Base-by-base conservation (phyloP, 1,139 yeast species). In the Casaregolazyma suthepensis region DNA sequence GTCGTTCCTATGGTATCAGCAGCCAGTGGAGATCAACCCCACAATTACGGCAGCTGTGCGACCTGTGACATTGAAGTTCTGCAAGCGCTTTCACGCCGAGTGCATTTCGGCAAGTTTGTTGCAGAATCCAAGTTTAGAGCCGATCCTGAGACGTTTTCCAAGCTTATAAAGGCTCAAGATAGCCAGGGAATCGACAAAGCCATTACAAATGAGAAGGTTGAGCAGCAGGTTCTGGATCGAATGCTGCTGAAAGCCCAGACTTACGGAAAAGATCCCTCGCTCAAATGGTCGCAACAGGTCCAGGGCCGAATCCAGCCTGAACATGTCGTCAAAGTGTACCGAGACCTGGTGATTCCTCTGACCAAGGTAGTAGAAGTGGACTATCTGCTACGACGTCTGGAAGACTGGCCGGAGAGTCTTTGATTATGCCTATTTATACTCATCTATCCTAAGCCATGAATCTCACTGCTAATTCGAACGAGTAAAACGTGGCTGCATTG, bases 341-440 rank as follows among this genome's bases (percentile, higher is more conserved):
- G 85, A 69, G 89, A 89, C 52, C 85, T 84, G 74, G 87, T 93
- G 46, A 93, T 93, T 62, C 98, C 98, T 9, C 75, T 93, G 67
- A 93, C 99, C 5, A 93, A 91, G 71, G 87, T 86, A 67, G 98
- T 93, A 15, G 99, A 93, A 71, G 87, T 93, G 15, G 96, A 91
- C 57, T 93, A 93, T 66, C 75, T 93, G 55, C 73, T 93, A 65
- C 78, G 95, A 66, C 78, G 99, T 68, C 73, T 91, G 54, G 96
- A 87, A 63, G 87, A 81, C 38, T 55, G 49, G 49, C 49, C 37
- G 49, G 43, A 35, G 9, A 37, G 15, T 35, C 10, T 5, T 26
- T 26, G 12, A 26, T 26, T 9, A 26, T 26, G 12, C 31, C 10
- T 26, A 26, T 26, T 12, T 26, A 26, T 26, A 6, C 17, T 35